These are phyloP conservation scores for Aspergillus pseudoglaucus DNA, from an alignment of 2,329 filamentous ascomycete genomes.

Conservation along the genomic window DNA sequence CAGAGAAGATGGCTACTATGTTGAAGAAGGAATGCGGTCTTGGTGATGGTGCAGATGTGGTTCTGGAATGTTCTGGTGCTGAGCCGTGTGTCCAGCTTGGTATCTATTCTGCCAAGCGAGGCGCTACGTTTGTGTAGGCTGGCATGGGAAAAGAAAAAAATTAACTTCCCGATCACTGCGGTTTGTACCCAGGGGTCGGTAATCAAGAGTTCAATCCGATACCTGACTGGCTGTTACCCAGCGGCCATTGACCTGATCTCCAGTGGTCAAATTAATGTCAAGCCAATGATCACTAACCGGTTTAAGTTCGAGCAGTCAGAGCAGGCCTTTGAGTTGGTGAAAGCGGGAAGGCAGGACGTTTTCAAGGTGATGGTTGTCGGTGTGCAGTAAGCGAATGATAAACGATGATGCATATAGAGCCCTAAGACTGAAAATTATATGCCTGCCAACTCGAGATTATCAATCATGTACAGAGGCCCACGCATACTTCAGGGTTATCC, in stretches of 20 bases:
- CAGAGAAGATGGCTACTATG: background rate
- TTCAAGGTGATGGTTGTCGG: background rate
- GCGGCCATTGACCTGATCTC: constrained; percentile 30
- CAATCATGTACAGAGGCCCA: no score
- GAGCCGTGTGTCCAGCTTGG: constrained; percentile 38
- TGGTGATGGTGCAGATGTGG: constrained; percentile 11
- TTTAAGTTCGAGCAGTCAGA: background rate
- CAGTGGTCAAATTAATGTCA: constrained; percentile 13
- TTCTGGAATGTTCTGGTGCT: constrained; percentile 37
- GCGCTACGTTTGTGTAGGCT: constrained; percentile 21
- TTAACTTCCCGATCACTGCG: constrained; percentile 26
- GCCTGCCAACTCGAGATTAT: no score
- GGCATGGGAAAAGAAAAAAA: constrained; percentile 33
- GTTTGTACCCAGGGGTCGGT: constrained; percentile 25
- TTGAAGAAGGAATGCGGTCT: background rate
- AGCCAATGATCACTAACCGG: background rate
- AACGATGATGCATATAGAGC: background rate
- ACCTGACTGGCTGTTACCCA: constrained; percentile 23
- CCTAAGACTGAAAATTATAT: no score
- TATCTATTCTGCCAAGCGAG: constrained; percentile 24
- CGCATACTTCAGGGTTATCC: no score
- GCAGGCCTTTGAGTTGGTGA: background rate
- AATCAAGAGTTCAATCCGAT: constrained; percentile 23
- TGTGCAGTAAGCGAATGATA: background rate
- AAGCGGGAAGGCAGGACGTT: background rate